Percentiles rank a stretch among this genome's conserved stretches.
phyloP scores from a whole-genome alignment of 208 protist species.

The Trypanosoma cruzi region DNA sequence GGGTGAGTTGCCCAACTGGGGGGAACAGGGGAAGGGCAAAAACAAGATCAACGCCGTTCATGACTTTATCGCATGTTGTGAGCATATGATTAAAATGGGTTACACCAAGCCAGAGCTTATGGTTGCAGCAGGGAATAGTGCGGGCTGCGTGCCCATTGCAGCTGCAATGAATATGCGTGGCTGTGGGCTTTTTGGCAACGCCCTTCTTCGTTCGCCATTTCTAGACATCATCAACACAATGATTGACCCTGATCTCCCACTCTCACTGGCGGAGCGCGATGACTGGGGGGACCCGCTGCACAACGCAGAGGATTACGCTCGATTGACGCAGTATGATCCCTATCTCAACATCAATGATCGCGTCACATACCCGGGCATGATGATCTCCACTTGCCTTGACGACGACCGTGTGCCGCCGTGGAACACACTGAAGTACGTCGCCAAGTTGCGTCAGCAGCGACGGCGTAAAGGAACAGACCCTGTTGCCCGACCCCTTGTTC shows the following conservation, averaged over 20 bases:
- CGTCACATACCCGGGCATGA: slow-evolving; percentile 90
- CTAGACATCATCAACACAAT: slow-evolving; percentile 95
- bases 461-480: slow-evolving; percentile 72
- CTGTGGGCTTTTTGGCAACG: slow-evolving; percentile 84
- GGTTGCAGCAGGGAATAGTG: slow-evolving; percentile 90
- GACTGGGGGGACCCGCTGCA: slow-evolving; percentile 95
- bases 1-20: slow-evolving; percentile 89
- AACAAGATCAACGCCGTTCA: slow-evolving; percentile 91
- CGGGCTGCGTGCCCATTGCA: slow-evolving; percentile 94
- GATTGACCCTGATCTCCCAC: slow-evolving; percentile 87
- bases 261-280: slow-evolving; percentile 91
- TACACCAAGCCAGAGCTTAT: slow-evolving; percentile 89
- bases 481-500: slow-evolving; percentile 64
- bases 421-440: slow-evolving; percentile 91
- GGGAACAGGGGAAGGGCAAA: slow-evolving; percentile 68
- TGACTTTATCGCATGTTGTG: slow-evolving; percentile 94
- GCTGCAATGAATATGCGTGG: slow-evolving; percentile 93
- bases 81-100: slow-evolving; percentile 90
- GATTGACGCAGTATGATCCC: slow-evolving; percentile 80
- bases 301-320: slow-evolving; percentile 56
- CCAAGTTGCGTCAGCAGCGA: slow-evolving; percentile 84
- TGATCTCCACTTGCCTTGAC: slow-evolving; percentile 89
- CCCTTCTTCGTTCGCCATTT: slow-evolving; percentile 91
- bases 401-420: slow-evolving; percentile 91
- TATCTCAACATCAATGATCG: slow-evolving; percentile 93